phyloP scores from a whole-genome alignment of 2,329 filamentous ascomycete genomes.

The Phyllachora maydis region DNA sequence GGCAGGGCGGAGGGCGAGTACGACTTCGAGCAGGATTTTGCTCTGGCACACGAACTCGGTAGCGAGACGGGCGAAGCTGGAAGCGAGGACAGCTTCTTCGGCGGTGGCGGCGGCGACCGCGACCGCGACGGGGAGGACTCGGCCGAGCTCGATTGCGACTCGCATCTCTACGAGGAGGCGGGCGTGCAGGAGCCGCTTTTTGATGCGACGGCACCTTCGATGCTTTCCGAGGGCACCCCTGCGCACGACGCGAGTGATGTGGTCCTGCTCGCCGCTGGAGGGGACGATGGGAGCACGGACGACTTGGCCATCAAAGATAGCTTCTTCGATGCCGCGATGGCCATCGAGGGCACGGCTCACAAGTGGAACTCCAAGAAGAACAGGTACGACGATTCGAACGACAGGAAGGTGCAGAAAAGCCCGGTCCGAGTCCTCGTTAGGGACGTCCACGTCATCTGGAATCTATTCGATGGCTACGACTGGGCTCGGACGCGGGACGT shows the following conservation, averaged over 20 bases:
- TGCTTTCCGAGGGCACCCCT: slow-evolving; percentile 17
- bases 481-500: slow-evolving; percentile 76
- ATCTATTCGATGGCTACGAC: slow-evolving; percentile 93
- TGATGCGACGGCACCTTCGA: slow-evolving; percentile 17
- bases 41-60: slow-evolving; percentile 24
- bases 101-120: no score
- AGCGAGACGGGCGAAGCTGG: slow-evolving; percentile 8
- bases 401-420: slow-evolving; percentile 37
- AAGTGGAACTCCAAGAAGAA: slow-evolving; percentile 66
- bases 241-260: slow-evolving; percentile 21
- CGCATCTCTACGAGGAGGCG: slow-evolving; percentile 25
- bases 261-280: slow-evolving; percentile 21
- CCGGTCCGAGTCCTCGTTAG: slow-evolving; percentile 62
- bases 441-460: slow-evolving; percentile 91
- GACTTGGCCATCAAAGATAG: slow-evolving; percentile 58
- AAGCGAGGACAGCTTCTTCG: slow-evolving; percentile 9
- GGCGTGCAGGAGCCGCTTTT: slow-evolving; percentile 24
- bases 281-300: slow-evolving; percentile 13
- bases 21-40: slow-evolving; percentile 42
- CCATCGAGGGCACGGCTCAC: slow-evolving; percentile 45
- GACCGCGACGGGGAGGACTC: slow-evolving; percentile 4
- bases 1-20: slow-evolving; percentile 38
- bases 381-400: slow-evolving; percentile 46
- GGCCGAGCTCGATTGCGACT: slow-evolving; percentile 15
- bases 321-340: slow-evolving; percentile 47